Base-by-base conservation (phyloP, 371 early-diverging fungal genomes). In the Mortierella sp. region DNA sequence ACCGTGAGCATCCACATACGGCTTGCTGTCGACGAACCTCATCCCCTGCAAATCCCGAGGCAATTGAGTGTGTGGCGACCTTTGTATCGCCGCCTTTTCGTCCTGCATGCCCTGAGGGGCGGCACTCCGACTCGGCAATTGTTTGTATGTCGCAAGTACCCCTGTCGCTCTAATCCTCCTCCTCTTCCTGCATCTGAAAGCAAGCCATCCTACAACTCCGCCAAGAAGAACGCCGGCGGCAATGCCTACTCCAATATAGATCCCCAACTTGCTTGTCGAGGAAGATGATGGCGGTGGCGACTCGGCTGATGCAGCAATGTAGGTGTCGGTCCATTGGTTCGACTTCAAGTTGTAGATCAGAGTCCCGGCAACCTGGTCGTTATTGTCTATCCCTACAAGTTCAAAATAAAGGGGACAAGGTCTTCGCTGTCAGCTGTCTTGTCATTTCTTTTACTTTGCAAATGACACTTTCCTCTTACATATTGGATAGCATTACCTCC, bases 281-380 rank as follows among this genome's bases (percentile, higher is more conserved):
- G 44, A 40, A 67, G 40, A 8, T 19, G 43, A 8, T 69, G 57
- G 28, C 10, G 26, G 2, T 40, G 43, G 6, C 43, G 43, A 14
- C 28, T 59, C 31, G 16, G 5, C 59, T 5, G 13, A 14, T 16
- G 70, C 16, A 24, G 26, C 10, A 13, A 70, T 24, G 9, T 64
- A 72, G 1, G 44, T 57, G 28, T 55, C 54, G 6, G 43, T 43
- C 73, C 73, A 73, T 2, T 10, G 26, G 57, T 73, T 55, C 26
- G 40, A n/a, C 43, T 44, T 73, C 43, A 73, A 1, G 55, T 73
- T 73, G 43, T 26, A 73, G 26, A 73, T 73, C 43, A 44, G 16
- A 16, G 40, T 34, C 8, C 34, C 26, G 1, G 24, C 40, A 11
- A 0, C 2, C 24, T 54, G 10, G 16, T 43, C 28, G 4, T 0